Base-by-base conservation (phyloP, 2,329 filamentous ascomycete species). In the Scytalidium lignicola region DNA sequence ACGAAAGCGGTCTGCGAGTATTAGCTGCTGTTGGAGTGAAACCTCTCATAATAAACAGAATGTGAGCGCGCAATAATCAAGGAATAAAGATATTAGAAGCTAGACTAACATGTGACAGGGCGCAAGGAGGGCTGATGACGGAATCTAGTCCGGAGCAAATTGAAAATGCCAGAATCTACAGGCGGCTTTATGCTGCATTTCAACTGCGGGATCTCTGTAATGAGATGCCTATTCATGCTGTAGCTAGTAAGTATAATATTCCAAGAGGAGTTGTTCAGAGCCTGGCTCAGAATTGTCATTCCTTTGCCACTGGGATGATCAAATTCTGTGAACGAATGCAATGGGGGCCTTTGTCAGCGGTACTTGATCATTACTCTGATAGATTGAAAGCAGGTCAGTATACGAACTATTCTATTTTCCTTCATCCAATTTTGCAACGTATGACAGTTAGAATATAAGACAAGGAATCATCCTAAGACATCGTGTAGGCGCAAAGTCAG, bases 161-260 rank as follows among this genome's bases (percentile, higher is more conserved):
- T 47, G 79, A 82, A 29, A 68, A 70, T 18, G 77, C 80, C 2
- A 75, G 83, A 10, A 76, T 88, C 39, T 87, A 90, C 62, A 78
- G 79, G 19, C 78, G 87, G 13, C 88, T 88, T 57, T 91, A 90
- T 62, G 72, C 86, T 15, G 85, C 87, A 5, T 76, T 90, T 40
- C 87, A 90, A 62, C 75, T 91, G n/a, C 82, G 86, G 28, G 86
- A 90, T 61, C 69, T 91, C 29, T 90, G 86, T 65, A 90, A 88
- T 62, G 87, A 91, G 63, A 71, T 85, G 50, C 86, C 87, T 0
- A 75, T 90, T 26, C 80, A 88, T 55, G 68, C 74, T 2, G 83
- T 90, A 22, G 83, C 86, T 21, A 73, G 74, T 15, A 88, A 87
- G 61, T 91, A 88, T 62, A 78, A 81, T 52, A 80, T 82, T 51